Evolutionary conservation across 2,329 filamentous ascomycete genomes (phyloP), one percentile per base, ranked within the genome.

Genomic region (Sporothrix pallida): DNA sequence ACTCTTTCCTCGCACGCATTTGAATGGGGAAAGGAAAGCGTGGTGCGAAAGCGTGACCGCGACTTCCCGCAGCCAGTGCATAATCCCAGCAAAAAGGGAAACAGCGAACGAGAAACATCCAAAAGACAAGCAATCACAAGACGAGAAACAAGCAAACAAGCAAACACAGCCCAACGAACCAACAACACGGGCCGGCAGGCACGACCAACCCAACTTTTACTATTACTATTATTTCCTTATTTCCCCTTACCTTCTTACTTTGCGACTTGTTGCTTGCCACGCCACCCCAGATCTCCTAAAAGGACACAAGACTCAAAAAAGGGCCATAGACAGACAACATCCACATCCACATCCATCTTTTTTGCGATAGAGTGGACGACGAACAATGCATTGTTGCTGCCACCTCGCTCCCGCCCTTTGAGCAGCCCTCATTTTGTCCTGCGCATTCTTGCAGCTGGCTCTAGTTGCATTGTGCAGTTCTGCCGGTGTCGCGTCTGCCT

Each of bases 11-110:
- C 46, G 46, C 15, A 13, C 48, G 31, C 20, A 9, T 70, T n/a
- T 48, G 44, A 15, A 23, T 48, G 42, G 62, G 62, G 71, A 72
- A 72, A 52, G 62, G 31, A 37, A 37, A 72, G 71, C 71, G 42
- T 56, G 44, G 60, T 26, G 23, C 9, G 52, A 70, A 69, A 73
- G 65, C 72, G 72, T 73, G 72, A 73, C 72, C 72, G 72, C 72
- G 72, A 73, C 71, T 72, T 46, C 71, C 71, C 37, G 44, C 20
- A 67, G 63, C 63, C 20, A 50, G 63, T 44, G 44, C 63, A 26
- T 31, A 31, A 31, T 44, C 37, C 44, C 44, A 50, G 56, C 56
- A 15, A 60, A 60, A 8, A 50, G 56, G 20, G 23, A 60, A 60
- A 8, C 8, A 60, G 63, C 44, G 42, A 65, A 48, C 42, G 56